Evolutionary conservation across 2,329 filamentous ascomycete species (phyloP), one percentile per base, ranked within the genome.

Genomic region (Fusarium denticulatum): DNA sequence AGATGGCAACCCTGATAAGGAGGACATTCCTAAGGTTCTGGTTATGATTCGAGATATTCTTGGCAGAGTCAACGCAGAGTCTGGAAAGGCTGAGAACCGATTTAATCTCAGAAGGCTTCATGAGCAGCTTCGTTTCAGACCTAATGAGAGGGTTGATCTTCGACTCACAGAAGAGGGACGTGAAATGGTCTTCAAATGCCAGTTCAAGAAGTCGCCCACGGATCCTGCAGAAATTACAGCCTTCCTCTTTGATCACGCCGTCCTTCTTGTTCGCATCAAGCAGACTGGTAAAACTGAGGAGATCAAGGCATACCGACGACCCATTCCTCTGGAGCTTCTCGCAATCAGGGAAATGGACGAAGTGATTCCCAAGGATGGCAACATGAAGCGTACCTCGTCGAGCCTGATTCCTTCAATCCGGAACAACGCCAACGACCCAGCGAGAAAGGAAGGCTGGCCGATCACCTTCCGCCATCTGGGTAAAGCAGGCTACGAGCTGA

Each of bases 291-390:
- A 98, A 85, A 90, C 90, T 47, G 96, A 99, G 81, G 96, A 98
- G 80, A 92, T 97, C 70, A 96, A 97, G 80, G 96, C 97, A 2
- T 98, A 98, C 83, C 91, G 95, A 78, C 94, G 91, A 72, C 96
- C 96, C 2, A 99, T 99, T 75, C 96, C 96, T 20, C 85, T 99
- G 37, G 96, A 99, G 81, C 87, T 99, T 12, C 88, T 99, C 22
- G 92, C 96, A 30, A 98, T 99, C 76, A 92, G 93, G 60, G 96
- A 98, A 80, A 98, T 99, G 96, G 96, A 98, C 60, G 95, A 98
- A 80, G 92, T 98, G 36, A 94, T 97, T 46, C 95, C 95, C 7
- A 91, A 90, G 72, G 83, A 92, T 55, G 95, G 95, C 30, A 87
- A 94, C 50, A 87, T 94, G 39, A 98, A 97, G 84, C 89, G 96